Evolutionary conservation across 345 rosid genomes (phyloP), one percentile per base, ranked within the genome.

Genomic region (Citrus hindsii): DNA sequence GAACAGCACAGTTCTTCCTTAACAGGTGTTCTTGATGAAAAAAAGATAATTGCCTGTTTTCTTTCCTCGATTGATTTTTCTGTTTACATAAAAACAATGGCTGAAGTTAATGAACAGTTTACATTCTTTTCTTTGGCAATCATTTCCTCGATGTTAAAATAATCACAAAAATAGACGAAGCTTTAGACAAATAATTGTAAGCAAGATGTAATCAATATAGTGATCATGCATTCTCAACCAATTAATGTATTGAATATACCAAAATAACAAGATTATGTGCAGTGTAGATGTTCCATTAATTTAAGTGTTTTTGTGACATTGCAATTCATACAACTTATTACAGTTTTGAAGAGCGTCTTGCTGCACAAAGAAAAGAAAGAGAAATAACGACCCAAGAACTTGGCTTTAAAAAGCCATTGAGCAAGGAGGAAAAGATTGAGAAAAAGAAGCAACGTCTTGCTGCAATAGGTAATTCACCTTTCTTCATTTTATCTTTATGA

Each of bases 331-430:
- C 38, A 24, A 56, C 70, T 21, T 71, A 79, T 82, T 73, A 74
- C 88, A 96, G 99, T 89, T 96, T 96, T 37, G 95, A 96, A 86
- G 98, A 94, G 87, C 93, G 99, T 66, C 97, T 96, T 32, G 93
- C 91, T 77, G 97, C 94, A 67, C 99, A 96, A 80, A 85, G 98
- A 83, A 90, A 67, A 75, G 98, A 96, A 86, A 91, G 91, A 87
- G 99, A 96, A 82, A 40, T 86, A 88, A 94, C 89, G 35, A 83
- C 91, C 27, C 65, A 83, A 75, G 89, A 92, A 82, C 97, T 96
- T 76, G 99, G 99, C 59, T 94, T 94, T 81, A 96, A 96, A 82
- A 91, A 92, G 83, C 97, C 90, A 55, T 69, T 96, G 87, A 89
- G 82, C 83, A 94, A 89, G 81, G 97, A 94, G 86, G 99, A 96